Percentiles rank a stretch among this genome's conserved stretches.
These are phyloP conservation scores for Chlorella vulgaris DNA, from an alignment of 139 green algal species.

Conservation along the genomic window DNA sequence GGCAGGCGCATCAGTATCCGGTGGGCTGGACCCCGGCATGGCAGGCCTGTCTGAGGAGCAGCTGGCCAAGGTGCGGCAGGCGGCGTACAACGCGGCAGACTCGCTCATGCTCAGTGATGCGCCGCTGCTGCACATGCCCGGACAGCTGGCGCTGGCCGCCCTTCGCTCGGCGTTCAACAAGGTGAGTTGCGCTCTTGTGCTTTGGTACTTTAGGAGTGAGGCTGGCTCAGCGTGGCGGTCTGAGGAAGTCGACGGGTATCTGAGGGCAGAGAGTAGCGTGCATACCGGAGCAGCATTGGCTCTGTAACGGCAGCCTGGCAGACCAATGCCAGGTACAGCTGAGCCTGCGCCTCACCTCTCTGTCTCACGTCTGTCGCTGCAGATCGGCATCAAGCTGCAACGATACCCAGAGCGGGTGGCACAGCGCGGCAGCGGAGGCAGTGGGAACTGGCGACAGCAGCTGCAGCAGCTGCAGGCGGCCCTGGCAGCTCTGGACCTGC, in stretches of 20 bases:
- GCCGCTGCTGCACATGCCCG: slow-evolving; percentile 72
- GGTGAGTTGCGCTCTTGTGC: slow-evolving; percentile 30
- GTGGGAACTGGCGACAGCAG: background rate
- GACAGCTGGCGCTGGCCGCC: slow-evolving; percentile 59
- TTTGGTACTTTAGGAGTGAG: background rate
- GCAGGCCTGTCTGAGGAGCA: background rate
- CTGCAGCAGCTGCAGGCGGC: slow-evolving; percentile 14
- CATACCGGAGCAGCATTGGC: no score
- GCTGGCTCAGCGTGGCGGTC: background rate
- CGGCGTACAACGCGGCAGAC: slow-evolving; percentile 52
- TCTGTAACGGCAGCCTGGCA: no score
- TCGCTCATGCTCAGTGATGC: slow-evolving; percentile 79
- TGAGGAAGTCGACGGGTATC: background rate
- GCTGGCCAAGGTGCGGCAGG: slow-evolving; percentile 11
- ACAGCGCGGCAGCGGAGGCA: background rate
- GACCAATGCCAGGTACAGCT: background rate
- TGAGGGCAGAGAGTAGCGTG: no score
- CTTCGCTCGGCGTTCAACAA: slow-evolving; percentile 51
- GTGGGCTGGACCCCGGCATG: slow-evolving; percentile 6
- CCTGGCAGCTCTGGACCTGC: slow-evolving; percentile 13
- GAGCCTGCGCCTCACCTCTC: background rate
- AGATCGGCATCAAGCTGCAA: slow-evolving; percentile 26
- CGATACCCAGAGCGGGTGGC: background rate
- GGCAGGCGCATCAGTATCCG: background rate
- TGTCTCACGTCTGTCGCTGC: background rate